Conservation (phyloP, 169 alveolate genomes). For the Eimeria tenella region DNA sequence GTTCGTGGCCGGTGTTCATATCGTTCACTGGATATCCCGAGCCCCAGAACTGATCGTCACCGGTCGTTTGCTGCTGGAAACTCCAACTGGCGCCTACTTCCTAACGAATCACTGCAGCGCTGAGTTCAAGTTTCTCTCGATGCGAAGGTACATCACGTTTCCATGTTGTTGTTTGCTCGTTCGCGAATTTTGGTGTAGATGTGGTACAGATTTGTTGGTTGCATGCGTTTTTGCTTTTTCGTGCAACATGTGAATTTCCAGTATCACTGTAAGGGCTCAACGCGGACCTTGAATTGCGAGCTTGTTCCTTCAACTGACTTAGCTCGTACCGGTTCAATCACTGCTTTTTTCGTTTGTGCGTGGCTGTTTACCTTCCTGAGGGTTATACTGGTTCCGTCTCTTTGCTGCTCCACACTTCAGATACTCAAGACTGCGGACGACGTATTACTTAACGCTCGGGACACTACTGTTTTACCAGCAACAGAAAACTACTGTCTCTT, state of each 20-base stretch:
- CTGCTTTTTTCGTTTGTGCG: no score
- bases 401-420: neutral
- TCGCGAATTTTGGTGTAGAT: neutral
- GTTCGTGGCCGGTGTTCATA: conserved; percentile 94
- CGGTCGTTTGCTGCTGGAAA: conserved; percentile 93
- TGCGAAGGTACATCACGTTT: conserved; percentile 70
- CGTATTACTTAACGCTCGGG: conserved; percentile 93
- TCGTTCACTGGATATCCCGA: conserved; percentile 94
- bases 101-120: conserved; percentile 84
- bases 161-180: neutral
- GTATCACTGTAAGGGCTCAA: no score
- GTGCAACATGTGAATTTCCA: no score
- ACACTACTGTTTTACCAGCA: conserved; percentile 88
- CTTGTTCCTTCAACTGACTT: no score
- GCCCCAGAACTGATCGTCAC: conserved; percentile 94
- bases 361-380: neutral
- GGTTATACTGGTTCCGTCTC: neutral
- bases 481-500: conserved; percentile 79
- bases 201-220: neutral
- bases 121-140: conserved; percentile 83
- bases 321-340: no score
- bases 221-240: neutral
- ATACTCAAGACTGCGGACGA: conserved; percentile 93
- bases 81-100: conserved; percentile 88
- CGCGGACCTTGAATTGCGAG: no score